phyloP scores from a whole-genome alignment of 2,329 filamentous ascomycete species.

The Reticulascus tulasneorum region DNA sequence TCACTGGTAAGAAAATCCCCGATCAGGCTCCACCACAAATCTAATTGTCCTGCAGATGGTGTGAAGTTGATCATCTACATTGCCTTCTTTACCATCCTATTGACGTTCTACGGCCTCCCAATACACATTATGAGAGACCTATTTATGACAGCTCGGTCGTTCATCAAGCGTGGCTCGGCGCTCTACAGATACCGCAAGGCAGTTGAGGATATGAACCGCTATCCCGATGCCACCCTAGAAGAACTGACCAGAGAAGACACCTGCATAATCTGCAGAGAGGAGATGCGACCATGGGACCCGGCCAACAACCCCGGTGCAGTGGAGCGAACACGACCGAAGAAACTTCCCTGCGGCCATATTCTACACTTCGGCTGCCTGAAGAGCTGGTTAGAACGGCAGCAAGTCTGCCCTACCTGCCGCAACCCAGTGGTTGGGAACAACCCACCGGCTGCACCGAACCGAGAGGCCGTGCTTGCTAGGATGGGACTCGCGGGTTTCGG shows the following conservation, averaged over 20 bases:
- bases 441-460: constrained; percentile 26
- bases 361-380: constrained; percentile 91
- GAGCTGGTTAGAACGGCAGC: constrained; percentile 95
- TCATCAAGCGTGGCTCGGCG: constrained; percentile 83
- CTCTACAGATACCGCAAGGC: constrained; percentile 88
- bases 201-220: constrained; percentile 90
- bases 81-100: constrained; percentile 87
- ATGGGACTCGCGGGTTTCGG: constrained; percentile 20
- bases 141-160: constrained; percentile 89
- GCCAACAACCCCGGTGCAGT: constrained; percentile 61
- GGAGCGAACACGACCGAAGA: constrained; percentile 86
- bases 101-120: constrained; percentile 90
- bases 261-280: constrained; percentile 95
- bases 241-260: constrained; percentile 85
- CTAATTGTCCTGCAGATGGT: constrained; percentile 58
- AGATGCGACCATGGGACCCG: constrained; percentile 78
- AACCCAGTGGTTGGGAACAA: constrained; percentile 70
- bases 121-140: constrained; percentile 96
- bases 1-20: constrained; percentile 60
- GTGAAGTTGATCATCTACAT: constrained; percentile 86
- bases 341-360: constrained; percentile 93
- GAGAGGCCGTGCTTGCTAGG: constrained; percentile 29
- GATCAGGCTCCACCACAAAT: neutral
- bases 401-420: constrained; percentile 93
- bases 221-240: constrained; percentile 84